Base-by-base conservation (phyloP, 2,329 filamentous ascomycete species). In the Septoria petroselini region DNA sequence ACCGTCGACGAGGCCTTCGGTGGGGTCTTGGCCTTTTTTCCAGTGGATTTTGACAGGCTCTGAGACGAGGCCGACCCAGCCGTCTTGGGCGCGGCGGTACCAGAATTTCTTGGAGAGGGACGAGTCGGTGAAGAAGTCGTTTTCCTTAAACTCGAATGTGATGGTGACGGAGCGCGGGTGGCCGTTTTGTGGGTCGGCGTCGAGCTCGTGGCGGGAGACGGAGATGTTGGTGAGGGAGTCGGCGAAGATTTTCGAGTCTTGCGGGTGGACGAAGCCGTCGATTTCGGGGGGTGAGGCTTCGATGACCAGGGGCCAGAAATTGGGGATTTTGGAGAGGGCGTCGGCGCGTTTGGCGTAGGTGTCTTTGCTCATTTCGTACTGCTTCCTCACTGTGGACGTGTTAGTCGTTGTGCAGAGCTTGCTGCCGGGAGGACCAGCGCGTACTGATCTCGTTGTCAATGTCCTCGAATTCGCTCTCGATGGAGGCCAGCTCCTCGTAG, bases 261-360 rank as follows among this genome's bases (percentile, higher is more conserved):
- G 79, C 35, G 88, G 86, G 67, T 89, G 84, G 67, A 97, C 86
- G 76, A 85, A 90, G 71, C 89, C 84, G 72, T 95, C 90, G 61
- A 98, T 80, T 57, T 95, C 89, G 39, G 80, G 78, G 1, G 91
- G 90, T 2, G 87, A 84, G 73, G 90, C 85, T 75, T 95, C 88
- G 68, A 97, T 79, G 50, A 96, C 91, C 51, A 94, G 81, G n/a
- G 88, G 78, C 93, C 93, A 97, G 81, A 97, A 98, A 74, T 88
- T 83, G 61, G 83, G 81, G 65, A 96, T 91, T 65, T 84, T 77
- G 57, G 79, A 71, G 58, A 93, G 75, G 57, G 89, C 71, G 61
- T 81, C 78, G 58, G 81, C 76, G 67, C 91, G 88, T 73, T 86
- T 87, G 62, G 80, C 77, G 75, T 89, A 95, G 54, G 95, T 79